These are phyloP conservation scores for Reutealis trisperma DNA, from an alignment of 345 rosid species.

Conservation along the genomic window DNA sequence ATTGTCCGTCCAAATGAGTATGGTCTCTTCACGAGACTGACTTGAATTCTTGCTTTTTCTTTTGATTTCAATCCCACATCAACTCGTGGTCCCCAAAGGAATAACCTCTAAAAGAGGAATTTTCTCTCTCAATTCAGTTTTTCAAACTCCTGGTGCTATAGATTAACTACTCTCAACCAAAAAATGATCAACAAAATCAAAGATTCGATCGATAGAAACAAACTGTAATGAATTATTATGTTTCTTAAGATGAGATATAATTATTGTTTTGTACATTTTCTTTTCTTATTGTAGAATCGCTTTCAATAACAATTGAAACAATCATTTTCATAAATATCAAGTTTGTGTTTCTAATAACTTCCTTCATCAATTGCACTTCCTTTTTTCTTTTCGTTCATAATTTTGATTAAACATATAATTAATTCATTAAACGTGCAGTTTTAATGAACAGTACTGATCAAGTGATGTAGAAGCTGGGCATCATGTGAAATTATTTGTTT, in stretches of 20 bases:
- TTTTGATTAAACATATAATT: no score
- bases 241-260: background rate
- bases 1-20: background rate
- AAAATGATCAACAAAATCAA: no score
- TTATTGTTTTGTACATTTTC: background rate
- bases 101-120: no score
- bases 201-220: background rate
- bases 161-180: no score
- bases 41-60: background rate
- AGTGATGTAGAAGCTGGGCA: background rate
- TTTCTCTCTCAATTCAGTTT: background rate
- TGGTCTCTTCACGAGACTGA: background rate
- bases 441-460: no score
- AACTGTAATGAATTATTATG: background rate
- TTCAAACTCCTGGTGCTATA: background rate
- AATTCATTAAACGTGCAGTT: no score
- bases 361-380: background rate
- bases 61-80: no score
- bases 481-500: background rate
- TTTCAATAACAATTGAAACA: slow-evolving; percentile 3
- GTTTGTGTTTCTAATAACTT: background rate
- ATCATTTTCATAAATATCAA: background rate
- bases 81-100: no score
- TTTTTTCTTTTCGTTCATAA: no score
- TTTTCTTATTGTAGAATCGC: background rate